Percentiles rank a stretch among this genome's conserved stretches.
phyloP scores from a whole-genome alignment of 2,329 filamentous ascomycete genomes.

The Aspergillus cejpii region DNA sequence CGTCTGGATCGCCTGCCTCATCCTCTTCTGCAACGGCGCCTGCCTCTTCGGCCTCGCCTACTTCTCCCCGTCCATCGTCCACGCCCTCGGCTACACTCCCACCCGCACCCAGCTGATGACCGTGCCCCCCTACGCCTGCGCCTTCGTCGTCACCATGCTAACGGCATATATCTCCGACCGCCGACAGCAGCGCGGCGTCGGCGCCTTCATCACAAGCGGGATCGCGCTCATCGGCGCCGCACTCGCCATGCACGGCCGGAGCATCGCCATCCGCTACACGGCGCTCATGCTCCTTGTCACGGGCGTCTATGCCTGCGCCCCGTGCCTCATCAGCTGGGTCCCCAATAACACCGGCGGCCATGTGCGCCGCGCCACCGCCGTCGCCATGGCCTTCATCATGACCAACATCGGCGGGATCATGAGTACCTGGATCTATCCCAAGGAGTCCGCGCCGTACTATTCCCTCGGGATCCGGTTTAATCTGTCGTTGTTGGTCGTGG shows the following conservation, averaged over 20 bases:
- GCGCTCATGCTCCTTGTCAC: constrained; percentile 9
- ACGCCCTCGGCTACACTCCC: constrained; percentile 23
- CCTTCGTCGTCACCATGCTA: constrained; percentile 20
- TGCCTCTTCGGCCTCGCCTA: constrained; percentile 19
- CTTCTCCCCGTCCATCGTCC: constrained; percentile 25
- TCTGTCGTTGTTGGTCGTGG: constrained; percentile 5
- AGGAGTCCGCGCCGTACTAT: constrained; percentile 10
- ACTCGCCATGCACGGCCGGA: constrained; percentile 3
- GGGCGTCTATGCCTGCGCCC: constrained; percentile 8
- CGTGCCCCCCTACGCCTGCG: constrained; percentile 26
- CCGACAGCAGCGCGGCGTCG: constrained; percentile 23
- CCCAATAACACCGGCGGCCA: constrained; percentile 12
- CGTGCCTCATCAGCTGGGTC: constrained; percentile 11
- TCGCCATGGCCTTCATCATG: constrained; percentile 8
- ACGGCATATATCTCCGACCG: constrained; percentile 26
- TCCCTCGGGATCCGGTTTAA: constrained; percentile 7
- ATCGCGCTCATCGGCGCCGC: constrained; percentile 13
- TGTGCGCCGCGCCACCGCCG: constrained; percentile 4
- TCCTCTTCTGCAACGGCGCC: constrained; percentile 11
- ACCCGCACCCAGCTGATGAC: constrained; percentile 29
- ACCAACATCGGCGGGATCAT: constrained; percentile 9
- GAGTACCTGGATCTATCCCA: constrained; percentile 12
- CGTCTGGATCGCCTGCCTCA: constrained; percentile 7
- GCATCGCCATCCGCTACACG: constrained; percentile 5
- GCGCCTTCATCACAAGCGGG: constrained; percentile 15